Conservation (phyloP, 2,329 filamentous ascomycete genomes). For the Rhytidhysteron rufulum region DNA sequence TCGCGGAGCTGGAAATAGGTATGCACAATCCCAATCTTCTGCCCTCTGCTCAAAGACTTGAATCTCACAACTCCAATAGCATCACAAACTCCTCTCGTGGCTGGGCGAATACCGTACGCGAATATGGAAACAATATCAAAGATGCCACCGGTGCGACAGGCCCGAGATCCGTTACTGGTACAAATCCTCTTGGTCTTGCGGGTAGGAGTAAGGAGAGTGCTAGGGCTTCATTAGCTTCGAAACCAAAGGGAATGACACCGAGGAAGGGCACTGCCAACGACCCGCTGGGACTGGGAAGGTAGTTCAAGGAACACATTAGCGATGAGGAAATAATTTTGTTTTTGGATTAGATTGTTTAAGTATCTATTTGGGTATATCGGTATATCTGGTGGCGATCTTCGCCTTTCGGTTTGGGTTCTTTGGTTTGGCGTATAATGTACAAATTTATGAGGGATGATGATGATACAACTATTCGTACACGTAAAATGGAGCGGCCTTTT, state of each 20-base stretch:
- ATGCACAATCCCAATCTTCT: slow-evolving; percentile 9
- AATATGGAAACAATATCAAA: slow-evolving; percentile 50
- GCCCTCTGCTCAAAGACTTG: not conserved
- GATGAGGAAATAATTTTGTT: too few relatives aligned
- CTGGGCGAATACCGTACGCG: slow-evolving; percentile 47
- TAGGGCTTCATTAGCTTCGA: slow-evolving; percentile 21
- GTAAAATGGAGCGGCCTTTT: too few relatives aligned
- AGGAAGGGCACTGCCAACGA: slow-evolving; percentile 38
- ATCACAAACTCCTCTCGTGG: slow-evolving; percentile 42
- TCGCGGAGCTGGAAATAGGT: slow-evolving; percentile 40
- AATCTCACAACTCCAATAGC: slow-evolving; percentile 18
- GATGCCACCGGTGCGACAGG: slow-evolving; percentile 44
- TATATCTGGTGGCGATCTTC: too few relatives aligned
- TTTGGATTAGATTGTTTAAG: too few relatives aligned
- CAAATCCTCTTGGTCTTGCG: slow-evolving; percentile 44
- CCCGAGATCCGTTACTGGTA: slow-evolving; percentile 40
- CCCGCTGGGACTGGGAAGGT: slow-evolving; percentile 37
- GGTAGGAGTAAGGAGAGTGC: slow-evolving; percentile 25
- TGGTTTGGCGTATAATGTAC: too few relatives aligned
- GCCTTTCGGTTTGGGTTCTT: too few relatives aligned
- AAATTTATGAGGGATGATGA: too few relatives aligned
- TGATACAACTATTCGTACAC: too few relatives aligned
- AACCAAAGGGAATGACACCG: slow-evolving; percentile 15
- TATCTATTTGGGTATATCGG: too few relatives aligned
- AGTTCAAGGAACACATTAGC: too few relatives aligned